These are phyloP conservation scores for Fraxinus pennsylvanica DNA, from an alignment of 257 asterid genomes.

Conservation along the genomic window DNA sequence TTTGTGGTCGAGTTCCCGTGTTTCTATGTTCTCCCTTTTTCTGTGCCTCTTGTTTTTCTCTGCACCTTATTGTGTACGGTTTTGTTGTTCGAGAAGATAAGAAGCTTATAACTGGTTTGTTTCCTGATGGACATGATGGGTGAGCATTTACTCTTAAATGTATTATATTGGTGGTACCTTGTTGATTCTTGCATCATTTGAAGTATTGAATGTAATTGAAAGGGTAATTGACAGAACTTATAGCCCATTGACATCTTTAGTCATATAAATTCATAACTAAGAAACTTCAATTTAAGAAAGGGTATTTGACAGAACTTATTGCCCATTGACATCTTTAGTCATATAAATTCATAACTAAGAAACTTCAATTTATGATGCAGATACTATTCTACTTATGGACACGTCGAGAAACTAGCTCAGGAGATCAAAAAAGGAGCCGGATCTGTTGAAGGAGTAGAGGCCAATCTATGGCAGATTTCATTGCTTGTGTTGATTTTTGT, in stretches of 20 bases:
- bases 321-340: not conserved
- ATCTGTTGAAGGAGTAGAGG: constrained; percentile 70
- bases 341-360: not conserved
- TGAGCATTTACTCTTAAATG: too few species aligned
- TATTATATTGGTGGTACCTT: too few species aligned
- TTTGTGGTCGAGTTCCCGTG: too few species aligned
- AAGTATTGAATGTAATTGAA: not conserved
- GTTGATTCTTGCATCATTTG: too few species aligned
- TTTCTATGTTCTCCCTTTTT: too few species aligned
- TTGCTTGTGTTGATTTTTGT: too few species aligned
- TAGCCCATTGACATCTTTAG: not conserved
- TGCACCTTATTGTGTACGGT: too few species aligned
- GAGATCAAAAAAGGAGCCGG: constrained; percentile 78
- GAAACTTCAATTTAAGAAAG: not conserved
- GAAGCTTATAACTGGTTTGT: too few species aligned
- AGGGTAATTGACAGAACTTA: not conserved
- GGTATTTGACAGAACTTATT: not conserved
- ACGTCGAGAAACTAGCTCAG: constrained; percentile 27
- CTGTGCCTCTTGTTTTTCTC: too few species aligned
- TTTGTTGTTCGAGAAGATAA: too few species aligned
- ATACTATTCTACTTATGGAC: constrained; percentile 71
- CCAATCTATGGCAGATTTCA: constrained; percentile 62
- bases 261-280: not conserved
- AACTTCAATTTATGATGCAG: constrained; percentile 23
- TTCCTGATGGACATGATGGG: too few species aligned